Conservation (phyloP, 352 stramenopile genomes). For the Globisporangium apiculatum region DNA sequence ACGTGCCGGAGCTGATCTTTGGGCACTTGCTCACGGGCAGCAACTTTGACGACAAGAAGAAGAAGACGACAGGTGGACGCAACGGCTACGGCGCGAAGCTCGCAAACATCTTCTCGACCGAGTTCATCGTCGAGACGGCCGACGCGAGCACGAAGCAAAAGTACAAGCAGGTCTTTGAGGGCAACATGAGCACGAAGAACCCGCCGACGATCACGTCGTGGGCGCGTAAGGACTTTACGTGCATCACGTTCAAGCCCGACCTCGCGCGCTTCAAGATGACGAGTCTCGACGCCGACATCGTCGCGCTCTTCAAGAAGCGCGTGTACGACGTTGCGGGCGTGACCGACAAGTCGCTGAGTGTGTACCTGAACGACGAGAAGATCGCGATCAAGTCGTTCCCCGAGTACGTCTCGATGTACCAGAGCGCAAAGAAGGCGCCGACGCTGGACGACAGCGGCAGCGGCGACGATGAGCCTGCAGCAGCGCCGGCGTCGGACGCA, state of each 20-base stretch:
- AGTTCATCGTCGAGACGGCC: conserved; percentile 98
- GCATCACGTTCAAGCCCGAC: conserved; percentile 96
- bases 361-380: conserved; percentile 93
- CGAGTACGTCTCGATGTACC: conserved; percentile 93
- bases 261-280: conserved; percentile 91
- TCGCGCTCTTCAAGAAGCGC: conserved; percentile 94
- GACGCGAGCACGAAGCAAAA: conserved; percentile 90
- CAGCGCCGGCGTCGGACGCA: conserved; percentile 10
- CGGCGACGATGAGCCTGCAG: conserved; percentile 6
- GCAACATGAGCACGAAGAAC: conserved; percentile 93
- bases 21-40: conserved; percentile 96
- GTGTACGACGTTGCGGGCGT: conserved; percentile 97
- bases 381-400: conserved; percentile 92
- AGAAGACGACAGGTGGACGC: conserved; percentile 92
- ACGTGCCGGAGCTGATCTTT: conserved; percentile 97
- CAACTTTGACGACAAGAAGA: conserved; percentile 98
- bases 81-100: conserved; percentile 99
- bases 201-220: conserved; percentile 83
- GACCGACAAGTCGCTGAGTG: conserved; percentile 86
- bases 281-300: conserved; percentile 90
- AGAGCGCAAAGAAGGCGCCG: conserved; percentile 15
- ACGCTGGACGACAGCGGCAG: conserved; percentile 5
- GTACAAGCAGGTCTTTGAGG: conserved; percentile 89
- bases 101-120: conserved; percentile 99
- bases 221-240: conserved; percentile 89